Evolutionary conservation across 1,139 yeast species (phyloP).

Genomic region (Candida buenavistaensis): DNA sequence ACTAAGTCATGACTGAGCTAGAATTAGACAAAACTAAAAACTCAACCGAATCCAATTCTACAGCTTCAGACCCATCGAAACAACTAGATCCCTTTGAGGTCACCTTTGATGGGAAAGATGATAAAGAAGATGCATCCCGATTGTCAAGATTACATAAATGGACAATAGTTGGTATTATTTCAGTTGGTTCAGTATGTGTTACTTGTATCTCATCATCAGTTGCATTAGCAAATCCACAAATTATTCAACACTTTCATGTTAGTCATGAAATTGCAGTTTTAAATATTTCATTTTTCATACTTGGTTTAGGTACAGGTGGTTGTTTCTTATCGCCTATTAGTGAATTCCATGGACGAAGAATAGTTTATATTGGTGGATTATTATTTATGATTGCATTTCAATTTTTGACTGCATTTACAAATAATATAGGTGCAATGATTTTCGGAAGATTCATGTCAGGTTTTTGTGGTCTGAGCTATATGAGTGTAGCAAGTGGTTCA

Average conservation of each 20-base stretch:
- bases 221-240: conserved; percentile 26
- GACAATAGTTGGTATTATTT: conserved; percentile 26
- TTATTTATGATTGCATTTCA: conserved; percentile 24
- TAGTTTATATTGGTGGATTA: conserved; percentile 27
- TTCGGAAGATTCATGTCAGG: conserved; percentile 36
- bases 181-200: conserved; percentile 27
- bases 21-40: too few species aligned
- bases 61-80: neutral
- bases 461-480: conserved; percentile 33
- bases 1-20: too few species aligned
- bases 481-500: conserved; percentile 38
- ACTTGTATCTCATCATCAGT: conserved; percentile 26
- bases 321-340: conserved; percentile 34
- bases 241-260: conserved; percentile 24
- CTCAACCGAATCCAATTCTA: neutral
- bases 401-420: conserved; percentile 28
- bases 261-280: conserved; percentile 28
- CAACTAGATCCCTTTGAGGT: conserved; percentile 17
- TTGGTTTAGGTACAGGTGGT: conserved; percentile 35
- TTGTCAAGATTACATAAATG: conserved; percentile 28
- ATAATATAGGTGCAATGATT: conserved; percentile 28
- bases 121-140: conserved; percentile 25
- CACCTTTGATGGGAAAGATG: conserved; percentile 26
- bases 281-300: conserved; percentile 31
- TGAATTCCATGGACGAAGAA: conserved; percentile 34